Conservation (phyloP, 2,329 filamentous ascomycete species). For the Colletotrichum spinosum region DNA sequence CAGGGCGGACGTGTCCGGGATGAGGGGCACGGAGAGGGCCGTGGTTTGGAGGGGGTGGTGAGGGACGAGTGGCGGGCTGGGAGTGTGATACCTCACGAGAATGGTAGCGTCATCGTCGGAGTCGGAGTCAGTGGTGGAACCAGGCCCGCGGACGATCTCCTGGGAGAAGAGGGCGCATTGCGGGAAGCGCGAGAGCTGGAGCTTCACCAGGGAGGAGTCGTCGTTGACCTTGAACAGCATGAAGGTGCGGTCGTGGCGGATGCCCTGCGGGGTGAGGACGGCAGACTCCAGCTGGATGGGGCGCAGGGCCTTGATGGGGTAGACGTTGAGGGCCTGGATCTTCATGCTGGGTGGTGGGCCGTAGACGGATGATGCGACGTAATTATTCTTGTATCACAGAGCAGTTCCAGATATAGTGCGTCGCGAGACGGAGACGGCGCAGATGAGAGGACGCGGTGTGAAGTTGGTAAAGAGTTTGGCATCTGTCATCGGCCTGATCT, state of each 20-base stretch:
- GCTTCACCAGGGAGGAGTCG: constrained; percentile 59
- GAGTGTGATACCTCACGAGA: constrained; percentile 56
- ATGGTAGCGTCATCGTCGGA: constrained; percentile 50
- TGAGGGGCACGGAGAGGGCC: constrained; percentile 66
- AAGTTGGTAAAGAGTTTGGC: constrained; percentile 22
- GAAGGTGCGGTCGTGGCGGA: constrained; percentile 75
- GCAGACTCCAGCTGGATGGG: constrained; percentile 66
- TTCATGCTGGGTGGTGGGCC: constrained; percentile 9
- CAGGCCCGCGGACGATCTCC: constrained; percentile 52
- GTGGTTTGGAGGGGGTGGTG: constrained; percentile 48
- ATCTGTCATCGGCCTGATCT: constrained; percentile 5
- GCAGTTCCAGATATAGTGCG: too few relatives aligned
- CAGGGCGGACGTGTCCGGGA: constrained; percentile 60
- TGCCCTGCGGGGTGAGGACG: constrained; percentile 69
- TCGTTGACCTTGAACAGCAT: constrained; percentile 71
- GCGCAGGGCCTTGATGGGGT: constrained; percentile 80
- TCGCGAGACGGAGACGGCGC: too few relatives aligned
- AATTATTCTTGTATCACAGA: too few relatives aligned
- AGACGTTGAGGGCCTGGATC: constrained; percentile 66
- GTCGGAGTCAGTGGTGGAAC: constrained; percentile 50
- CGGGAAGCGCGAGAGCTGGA: constrained; percentile 69
- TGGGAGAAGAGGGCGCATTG: constrained; percentile 74
- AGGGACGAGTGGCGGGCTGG: constrained; percentile 53
- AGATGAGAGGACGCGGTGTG: constrained; percentile 3
- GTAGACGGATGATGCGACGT: too few relatives aligned